Conservation (phyloP, 805 yeast genomes). For the Yarrowia hollandica region DNA sequence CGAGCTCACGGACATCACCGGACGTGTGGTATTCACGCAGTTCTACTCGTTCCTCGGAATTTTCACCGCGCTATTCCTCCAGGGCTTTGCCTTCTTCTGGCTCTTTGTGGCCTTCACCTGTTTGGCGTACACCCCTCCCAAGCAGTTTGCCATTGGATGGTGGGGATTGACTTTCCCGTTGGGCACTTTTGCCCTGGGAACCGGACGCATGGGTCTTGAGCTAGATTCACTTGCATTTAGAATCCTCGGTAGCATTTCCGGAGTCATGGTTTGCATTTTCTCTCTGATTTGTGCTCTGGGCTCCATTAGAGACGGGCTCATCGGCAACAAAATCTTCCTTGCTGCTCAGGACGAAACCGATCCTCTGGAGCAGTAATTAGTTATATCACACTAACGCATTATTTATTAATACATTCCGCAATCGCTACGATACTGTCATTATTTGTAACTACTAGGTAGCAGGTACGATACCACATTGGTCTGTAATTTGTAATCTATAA, state of each 20-base stretch:
- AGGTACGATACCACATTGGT: no score
- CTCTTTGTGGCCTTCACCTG: constrained; percentile 48
- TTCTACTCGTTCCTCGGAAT: constrained; percentile 40
- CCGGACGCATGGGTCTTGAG: constrained; percentile 51
- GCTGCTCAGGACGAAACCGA: constrained; percentile 32
- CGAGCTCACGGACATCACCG: not conserved
- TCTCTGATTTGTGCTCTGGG: constrained; percentile 47
- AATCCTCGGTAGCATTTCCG: constrained; percentile 63
- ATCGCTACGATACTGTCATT: no score
- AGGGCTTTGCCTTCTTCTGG: constrained; percentile 61
- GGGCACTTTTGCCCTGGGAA: constrained; percentile 74
- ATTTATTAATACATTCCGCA: constrained; percentile 1
- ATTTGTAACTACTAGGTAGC: no score
- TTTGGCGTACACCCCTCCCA: constrained; percentile 42
- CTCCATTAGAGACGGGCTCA: constrained; percentile 35
- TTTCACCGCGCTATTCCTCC: constrained; percentile 48
- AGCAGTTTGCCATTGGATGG: constrained; percentile 53
- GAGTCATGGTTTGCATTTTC: constrained; percentile 49
- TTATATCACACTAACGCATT: not conserved
- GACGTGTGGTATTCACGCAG: constrained; percentile 6
- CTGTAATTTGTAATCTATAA: no score
- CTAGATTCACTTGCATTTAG: constrained; percentile 59
- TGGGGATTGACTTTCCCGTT: constrained; percentile 92
- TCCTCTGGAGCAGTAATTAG: not conserved
- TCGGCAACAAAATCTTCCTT: constrained; percentile 24